Evolutionary conservation across 2,329 filamentous ascomycete genomes (phyloP).

Genomic region (Paecilomyces formosus): DNA sequence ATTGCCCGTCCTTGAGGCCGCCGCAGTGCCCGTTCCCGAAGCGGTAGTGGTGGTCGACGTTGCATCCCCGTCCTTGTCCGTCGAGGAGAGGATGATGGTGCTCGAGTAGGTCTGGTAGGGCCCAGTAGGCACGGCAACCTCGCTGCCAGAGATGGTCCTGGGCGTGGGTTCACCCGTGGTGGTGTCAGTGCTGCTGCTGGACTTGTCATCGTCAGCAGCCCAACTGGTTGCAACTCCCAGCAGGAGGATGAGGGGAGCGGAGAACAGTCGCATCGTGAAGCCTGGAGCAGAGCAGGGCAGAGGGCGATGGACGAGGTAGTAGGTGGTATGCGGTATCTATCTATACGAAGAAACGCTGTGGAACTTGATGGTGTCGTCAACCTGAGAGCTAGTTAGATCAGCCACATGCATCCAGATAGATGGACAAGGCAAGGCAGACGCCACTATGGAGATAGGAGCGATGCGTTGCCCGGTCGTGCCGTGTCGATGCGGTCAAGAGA

Average conservation of each 20-base stretch:
- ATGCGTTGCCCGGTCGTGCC: too few relatives aligned
- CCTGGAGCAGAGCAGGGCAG: background rate
- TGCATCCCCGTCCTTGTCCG: conserved; percentile 1
- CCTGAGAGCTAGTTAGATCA: too few relatives aligned
- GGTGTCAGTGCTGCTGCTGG: background rate
- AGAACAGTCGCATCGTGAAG: background rate
- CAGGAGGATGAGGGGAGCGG: background rate
- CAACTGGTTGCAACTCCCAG: background rate
- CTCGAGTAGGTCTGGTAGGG: conserved; percentile 29
- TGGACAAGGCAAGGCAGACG: too few relatives aligned
- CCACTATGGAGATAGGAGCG: too few relatives aligned
- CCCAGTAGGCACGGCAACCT: conserved; percentile 28
- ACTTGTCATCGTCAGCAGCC: conserved; percentile 1
- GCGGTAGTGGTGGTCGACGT: conserved; percentile 18
- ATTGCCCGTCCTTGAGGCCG: conserved; percentile 9
- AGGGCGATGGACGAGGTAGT: background rate
- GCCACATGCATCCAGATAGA: too few relatives aligned
- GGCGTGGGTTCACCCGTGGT: conserved; percentile 15
- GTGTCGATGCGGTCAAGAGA: too few relatives aligned
- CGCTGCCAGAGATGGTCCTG: conserved; percentile 12
- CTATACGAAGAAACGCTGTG: too few relatives aligned
- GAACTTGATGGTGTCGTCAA: too few relatives aligned
- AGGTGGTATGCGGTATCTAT: background rate
- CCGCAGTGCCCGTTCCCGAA: conserved; percentile 14
- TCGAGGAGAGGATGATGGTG: conserved; percentile 19